Evolutionary conservation across 2,329 filamentous ascomycete species (phyloP).

Genomic region (Fusarium floridanum): DNA sequence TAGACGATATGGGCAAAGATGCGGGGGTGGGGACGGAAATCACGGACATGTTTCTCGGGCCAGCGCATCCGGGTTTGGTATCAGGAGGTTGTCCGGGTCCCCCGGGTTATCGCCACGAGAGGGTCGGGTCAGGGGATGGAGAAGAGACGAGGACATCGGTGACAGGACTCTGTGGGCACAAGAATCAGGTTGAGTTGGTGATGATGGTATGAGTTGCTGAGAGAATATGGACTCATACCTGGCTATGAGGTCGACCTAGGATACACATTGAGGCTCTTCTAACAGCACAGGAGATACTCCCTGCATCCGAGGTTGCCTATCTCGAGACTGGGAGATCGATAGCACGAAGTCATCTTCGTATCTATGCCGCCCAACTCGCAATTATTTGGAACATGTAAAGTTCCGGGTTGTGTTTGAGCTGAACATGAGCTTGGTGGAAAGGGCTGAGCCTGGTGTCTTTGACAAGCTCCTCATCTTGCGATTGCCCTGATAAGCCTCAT

Average conservation of each 20-base stretch:
- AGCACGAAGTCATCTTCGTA: background rate
- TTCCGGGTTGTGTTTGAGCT: background rate
- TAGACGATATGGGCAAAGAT: background rate
- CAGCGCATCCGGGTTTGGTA: background rate
- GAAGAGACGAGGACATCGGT: background rate
- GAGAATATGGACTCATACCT: background rate
- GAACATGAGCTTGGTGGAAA: background rate
- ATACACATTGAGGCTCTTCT: background rate
- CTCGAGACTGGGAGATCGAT: background rate
- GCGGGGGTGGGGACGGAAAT: conserved; percentile 12
- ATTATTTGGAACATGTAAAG: background rate
- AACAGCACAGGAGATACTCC: background rate
- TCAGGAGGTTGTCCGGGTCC: background rate
- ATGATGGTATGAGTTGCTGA: background rate
- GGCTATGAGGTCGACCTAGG: background rate
- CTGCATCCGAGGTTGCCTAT: background rate
- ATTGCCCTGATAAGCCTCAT: background rate
- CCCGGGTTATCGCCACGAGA: background rate
- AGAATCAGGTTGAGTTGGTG: background rate
- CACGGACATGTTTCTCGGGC: background rate
- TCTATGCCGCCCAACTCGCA: background rate
- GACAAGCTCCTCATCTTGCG: background rate
- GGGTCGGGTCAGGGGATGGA: background rate
- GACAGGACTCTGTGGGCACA: background rate
- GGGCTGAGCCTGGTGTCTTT: background rate